Evolutionary conservation across 1,284 basidiomycete genomes (phyloP).

Genomic region (Leccinum pachyderme): DNA sequence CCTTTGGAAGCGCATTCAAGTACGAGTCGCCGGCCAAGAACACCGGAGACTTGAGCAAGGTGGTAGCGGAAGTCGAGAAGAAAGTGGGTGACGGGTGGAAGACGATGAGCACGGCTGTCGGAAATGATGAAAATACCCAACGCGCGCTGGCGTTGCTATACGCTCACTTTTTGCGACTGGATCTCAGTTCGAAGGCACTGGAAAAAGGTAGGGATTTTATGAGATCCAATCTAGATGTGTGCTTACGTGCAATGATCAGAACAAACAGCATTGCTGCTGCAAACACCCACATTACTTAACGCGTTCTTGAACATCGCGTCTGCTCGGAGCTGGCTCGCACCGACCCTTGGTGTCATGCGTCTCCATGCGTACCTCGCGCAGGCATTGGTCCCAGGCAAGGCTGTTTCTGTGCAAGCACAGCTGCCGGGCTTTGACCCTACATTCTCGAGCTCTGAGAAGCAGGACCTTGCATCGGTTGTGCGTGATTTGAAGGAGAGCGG

Average conservation of each 20-base stretch:
- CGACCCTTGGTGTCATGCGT: conserved; percentile 78
- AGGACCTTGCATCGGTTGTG: conserved; percentile 23
- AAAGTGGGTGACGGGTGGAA: conserved; percentile 54
- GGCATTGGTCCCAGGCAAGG: conserved; percentile 66
- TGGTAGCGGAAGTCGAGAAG: conserved; percentile 58
- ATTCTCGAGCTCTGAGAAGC: conserved; percentile 31
- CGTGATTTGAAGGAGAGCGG: conserved; percentile 18
- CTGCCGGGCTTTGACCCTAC: conserved; percentile 70
- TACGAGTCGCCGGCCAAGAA: conserved; percentile 47
- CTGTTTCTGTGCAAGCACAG: conserved; percentile 54
- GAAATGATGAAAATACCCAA: conserved; percentile 37
- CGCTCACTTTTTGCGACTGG: conserved; percentile 81
- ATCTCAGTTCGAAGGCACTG: conserved; percentile 55
- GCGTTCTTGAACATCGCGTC: conserved; percentile 83
- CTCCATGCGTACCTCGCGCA: conserved; percentile 86
- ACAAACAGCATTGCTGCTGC: conserved; percentile 66
- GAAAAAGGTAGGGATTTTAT: conserved; percentile 54
- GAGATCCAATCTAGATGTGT: background rate
- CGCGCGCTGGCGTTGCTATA: conserved; percentile 76
- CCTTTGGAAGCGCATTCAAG: conserved; percentile 74
- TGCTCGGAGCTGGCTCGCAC: conserved; percentile 89
- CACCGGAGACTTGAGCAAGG: conserved; percentile 48
- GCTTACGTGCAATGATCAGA: conserved; percentile 41
- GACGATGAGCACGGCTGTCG: conserved; percentile 42
- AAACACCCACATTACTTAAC: conserved; percentile 73